Evolutionary conservation across 179 eudicot species (phyloP), one percentile per base, ranked within the genome.

Genomic region (Nepenthes alata): DNA sequence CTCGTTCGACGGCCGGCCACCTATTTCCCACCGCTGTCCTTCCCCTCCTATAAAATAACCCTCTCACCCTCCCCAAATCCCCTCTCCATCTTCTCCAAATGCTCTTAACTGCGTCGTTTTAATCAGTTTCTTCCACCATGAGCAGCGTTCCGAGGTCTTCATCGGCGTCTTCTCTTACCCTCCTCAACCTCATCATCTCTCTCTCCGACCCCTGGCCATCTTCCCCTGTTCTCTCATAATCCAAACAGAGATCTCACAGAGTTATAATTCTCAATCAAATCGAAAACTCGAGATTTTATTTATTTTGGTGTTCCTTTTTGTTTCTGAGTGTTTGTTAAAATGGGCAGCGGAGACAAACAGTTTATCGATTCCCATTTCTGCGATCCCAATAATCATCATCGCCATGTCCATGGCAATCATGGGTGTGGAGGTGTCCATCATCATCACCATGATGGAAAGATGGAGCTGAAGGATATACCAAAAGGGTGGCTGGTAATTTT

Each of bases 171-270:
- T 80, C 88, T 37, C 78, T 85, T n/a, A 77, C 81, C 58, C 69
- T 84, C 65, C 88, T 88, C 67, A 76, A 55, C 8, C 79, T 91
- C 9, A 70, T 84, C 16, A 85, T 88, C 68, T 90, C 93, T 6
- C 63, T 85, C 25, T 78, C 93, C 2, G 86, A 87, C 25, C 97
- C 97, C 56, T 87, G 97, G 97, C 97, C 93, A 12, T 87, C 85
- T 55, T 85, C 95, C 16, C 53, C 68, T 4, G 62, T 58, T 57
- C 55, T 11, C 52, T 67, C 59, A 76, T 71, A 61, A 76, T 74
- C 68, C 50, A 12, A 58, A 37, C 56, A 62, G 61, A 50, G 53
- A 11, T 6, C 15, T n/a, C 11, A 11, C 8, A 50, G 15, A 11
- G 5, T n/a, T 2, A 50, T 25, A 11, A 11, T 50, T 13, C 11